Evolutionary conservation across 2,329 filamentous ascomycete species (phyloP), one percentile per base, ranked within the genome.

Genomic region (Colletotrichum truncatum): DNA sequence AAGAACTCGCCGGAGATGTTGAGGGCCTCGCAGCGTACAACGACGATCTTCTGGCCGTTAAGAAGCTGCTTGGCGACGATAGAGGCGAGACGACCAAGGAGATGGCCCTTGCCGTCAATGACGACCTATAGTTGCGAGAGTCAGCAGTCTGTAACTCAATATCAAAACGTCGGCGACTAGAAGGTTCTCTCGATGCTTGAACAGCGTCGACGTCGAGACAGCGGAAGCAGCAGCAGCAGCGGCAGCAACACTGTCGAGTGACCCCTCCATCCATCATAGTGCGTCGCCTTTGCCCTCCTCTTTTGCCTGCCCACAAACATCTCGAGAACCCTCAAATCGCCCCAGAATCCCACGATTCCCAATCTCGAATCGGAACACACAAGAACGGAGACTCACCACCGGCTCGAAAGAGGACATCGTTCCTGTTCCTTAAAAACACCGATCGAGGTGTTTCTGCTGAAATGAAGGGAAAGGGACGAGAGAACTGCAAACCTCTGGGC

Each of bases 1-100:
- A 99, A 99, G 93, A 99, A 99, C 89, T 98, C 96, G 87, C 96
- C 96, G 76, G 96, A 99, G 90, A 99, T 99, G 91, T 99, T 99
- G 84, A 99, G 91, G 78, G 93, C 94, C 88, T 99, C 96, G 86
- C 93, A 97, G 89, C 96, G 93, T 82, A 99, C 96, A 77, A 99
- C 88, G 79, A 98, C 95, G 82, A 99, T 97, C 92, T 98, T 98
- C 89, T 98, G 95, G 82, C 95, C 95, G 85, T 91, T 97, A 77
- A 98, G 93, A 80, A 98, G 91, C 89, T 98, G 95, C 92, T 98
- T 98, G 83, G 95, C 95, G 80, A 98, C 94, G 81, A 94, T 97
- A 83, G 91, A 94, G 87, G 95, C 95, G 83, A 99, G 91, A 84
- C 96, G 95, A 89, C 96, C 96, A 85, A 99, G 94, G 83, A 99